Base-by-base conservation (phyloP, 441 rosid species). In the Theobroma grandiflorum region DNA sequence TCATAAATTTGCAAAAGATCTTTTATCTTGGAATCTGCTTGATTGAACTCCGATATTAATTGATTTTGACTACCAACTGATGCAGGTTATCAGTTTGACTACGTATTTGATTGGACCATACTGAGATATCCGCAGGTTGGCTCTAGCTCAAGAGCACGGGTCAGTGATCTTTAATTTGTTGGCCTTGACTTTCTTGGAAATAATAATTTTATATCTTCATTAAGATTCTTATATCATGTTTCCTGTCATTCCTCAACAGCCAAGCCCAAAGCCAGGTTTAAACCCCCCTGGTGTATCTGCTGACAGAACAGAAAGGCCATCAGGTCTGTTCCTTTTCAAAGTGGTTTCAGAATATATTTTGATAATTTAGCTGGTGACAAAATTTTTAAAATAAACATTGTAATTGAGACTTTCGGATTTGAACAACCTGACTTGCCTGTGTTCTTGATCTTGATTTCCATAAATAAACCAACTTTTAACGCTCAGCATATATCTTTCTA, bases 1-100 rank as follows among this genome's bases (percentile, higher is more conserved):
- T 72, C 62, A 37, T 22, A 35, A 10, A 18, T 15, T 43, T 49
- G 15, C 69, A 15, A 9, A 49, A 11, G 45, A 20, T 15, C 45
- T 70, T 68, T 35, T 18, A 33, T 49, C 31, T 63, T 16, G 62
- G 42, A 43, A 59, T 57, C 67, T 62, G 50, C 77, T 47, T 59
- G 59, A 31, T 68, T 50, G 26, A 50, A 50, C 52, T 49, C 37
- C 58, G 15, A 50, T 50, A 49, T 9, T 52, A 52, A 77, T 63
- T 63, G 71, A 49, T 84, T 75, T 84, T 64, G 69, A 77, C 47
- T 40, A 74, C 76, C 61, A 80, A 80, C 65, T 73, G 76, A 22
- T 83, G 79, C 85, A 92, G 94, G 91, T 76, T 89, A 90, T 84
- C 93, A 90, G 82, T 89, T 92, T 68, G 95, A 92, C 85, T 87